phyloP scores from a whole-genome alignment of 176 grass and related monocot species.

The Panicum miliaceum region DNA sequence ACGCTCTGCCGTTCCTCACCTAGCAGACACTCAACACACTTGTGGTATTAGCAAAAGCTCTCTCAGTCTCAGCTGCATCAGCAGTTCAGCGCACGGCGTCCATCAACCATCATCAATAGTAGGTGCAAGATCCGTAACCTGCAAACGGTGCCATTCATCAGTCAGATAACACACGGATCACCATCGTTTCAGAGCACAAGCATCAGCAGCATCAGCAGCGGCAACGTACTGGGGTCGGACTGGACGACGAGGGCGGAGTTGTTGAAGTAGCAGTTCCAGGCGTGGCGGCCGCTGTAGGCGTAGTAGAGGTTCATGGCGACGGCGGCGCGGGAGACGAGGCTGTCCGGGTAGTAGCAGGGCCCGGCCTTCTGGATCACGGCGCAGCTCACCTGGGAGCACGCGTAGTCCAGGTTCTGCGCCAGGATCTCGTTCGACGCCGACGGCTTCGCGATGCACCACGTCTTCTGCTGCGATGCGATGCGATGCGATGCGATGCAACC shows the following conservation, averaged over 20 bases:
- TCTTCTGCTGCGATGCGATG: conserved; percentile 53
- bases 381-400: conserved; percentile 75
- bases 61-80: neutral
- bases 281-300: conserved; percentile 58
- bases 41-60: neutral
- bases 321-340: conserved; percentile 67
- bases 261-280: conserved; percentile 81
- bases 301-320: conserved; percentile 95
- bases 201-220: neutral
- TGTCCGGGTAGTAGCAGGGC: conserved; percentile 70
- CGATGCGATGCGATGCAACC: too few species aligned
- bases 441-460: conserved; percentile 89
- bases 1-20: neutral
- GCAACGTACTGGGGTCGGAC: conserved; percentile 62
- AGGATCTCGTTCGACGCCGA: conserved; percentile 66
- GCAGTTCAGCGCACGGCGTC: neutral
- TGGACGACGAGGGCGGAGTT: conserved; percentile 60
- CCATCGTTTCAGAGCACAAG: neutral
- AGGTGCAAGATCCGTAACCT: conserved; percentile 55
- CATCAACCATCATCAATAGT: conserved; percentile 34
- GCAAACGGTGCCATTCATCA: neutral
- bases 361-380: conserved; percentile 59
- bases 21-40: neutral
- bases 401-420: conserved; percentile 64
- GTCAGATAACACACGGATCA: neutral